Evolutionary conservation across 2,329 filamentous ascomycete genomes (phyloP).

Genomic region (Parascedosporium putredinis): DNA sequence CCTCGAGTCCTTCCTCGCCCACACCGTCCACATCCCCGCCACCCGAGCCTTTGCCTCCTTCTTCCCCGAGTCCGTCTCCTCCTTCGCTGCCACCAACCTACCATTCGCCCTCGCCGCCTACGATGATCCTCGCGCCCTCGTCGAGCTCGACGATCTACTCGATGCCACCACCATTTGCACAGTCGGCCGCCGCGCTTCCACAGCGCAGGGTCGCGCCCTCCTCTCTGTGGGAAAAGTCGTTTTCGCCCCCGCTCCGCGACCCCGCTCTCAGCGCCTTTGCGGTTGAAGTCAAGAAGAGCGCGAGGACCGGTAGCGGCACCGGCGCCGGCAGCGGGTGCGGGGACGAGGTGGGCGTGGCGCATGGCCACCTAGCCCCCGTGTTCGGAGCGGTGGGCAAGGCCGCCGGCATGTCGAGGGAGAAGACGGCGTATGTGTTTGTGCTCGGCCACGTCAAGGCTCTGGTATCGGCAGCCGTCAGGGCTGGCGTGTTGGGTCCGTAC

Average conservation of each 20-base stretch:
- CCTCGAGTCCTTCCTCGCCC: slow-evolving; percentile 71
- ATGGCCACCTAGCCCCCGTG: slow-evolving; percentile 54
- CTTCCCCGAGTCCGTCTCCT: slow-evolving; percentile 58
- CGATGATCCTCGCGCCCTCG: slow-evolving; percentile 38
- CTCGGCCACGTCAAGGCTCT: slow-evolving; percentile 68
- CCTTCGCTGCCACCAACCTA: slow-evolving; percentile 60
- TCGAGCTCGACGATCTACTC: slow-evolving; percentile 59
- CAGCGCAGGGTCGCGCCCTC: slow-evolving; percentile 66
- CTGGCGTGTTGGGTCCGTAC: slow-evolving; percentile 70
- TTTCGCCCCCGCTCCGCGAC: slow-evolving; percentile 28
- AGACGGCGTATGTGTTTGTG: slow-evolving; percentile 66
- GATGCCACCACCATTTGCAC: slow-evolving; percentile 70
- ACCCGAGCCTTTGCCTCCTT: slow-evolving; percentile 32
- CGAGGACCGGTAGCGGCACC: background rate
- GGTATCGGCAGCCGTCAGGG: slow-evolving; percentile 65
- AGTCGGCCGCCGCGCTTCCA: slow-evolving; percentile 65
- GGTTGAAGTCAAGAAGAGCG: slow-evolving; percentile 11
- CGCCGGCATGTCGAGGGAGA: slow-evolving; percentile 48
- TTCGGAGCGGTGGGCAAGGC: slow-evolving; percentile 56
- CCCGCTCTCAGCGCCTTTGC: slow-evolving; percentile 7
- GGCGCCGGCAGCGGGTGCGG: background rate
- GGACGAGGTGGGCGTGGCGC: background rate
- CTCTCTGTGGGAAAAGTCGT: slow-evolving; percentile 69
- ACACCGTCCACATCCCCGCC: slow-evolving; percentile 43
- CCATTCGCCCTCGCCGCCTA: slow-evolving; percentile 66